Conservation (phyloP, 192 early-diverging fungal genomes). For the Podila horticola region DNA sequence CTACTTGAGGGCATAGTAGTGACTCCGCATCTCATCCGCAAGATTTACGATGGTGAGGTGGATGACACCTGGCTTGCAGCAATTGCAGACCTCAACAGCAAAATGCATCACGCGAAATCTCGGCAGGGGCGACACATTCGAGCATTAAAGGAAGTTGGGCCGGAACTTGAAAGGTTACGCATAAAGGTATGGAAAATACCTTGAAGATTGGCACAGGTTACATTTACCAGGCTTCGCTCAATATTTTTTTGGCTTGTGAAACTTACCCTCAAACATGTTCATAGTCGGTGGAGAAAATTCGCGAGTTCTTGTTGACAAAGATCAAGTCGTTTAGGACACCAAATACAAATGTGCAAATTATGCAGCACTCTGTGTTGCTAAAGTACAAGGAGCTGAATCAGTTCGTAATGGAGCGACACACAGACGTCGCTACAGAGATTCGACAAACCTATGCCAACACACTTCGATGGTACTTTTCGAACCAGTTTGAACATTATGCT, state of each 20-base stretch:
- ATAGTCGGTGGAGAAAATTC: slow-evolving; percentile 85
- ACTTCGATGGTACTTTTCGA: slow-evolving; percentile 86
- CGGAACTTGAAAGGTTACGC: slow-evolving; percentile 92
- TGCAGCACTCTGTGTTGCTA: slow-evolving; percentile 91
- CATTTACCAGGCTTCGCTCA: not conserved
- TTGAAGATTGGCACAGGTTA: not conserved
- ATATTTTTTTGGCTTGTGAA: not conserved
- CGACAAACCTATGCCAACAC: slow-evolving; percentile 87
- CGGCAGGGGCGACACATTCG: slow-evolving; percentile 80
- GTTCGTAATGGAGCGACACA: slow-evolving; percentile 90
- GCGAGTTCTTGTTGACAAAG: slow-evolving; percentile 87
- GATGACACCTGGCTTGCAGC: slow-evolving; percentile 90
- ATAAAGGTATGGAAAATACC: slow-evolving; percentile 62
- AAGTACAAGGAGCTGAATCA: slow-evolving; percentile 93
- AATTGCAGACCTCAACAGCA: slow-evolving; percentile 86
- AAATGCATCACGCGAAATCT: slow-evolving; percentile 83
- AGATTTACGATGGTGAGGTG: slow-evolving; percentile 92
- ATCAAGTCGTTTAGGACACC: slow-evolving; percentile 89
- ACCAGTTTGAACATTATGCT: slow-evolving; percentile 92
- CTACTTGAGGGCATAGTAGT: slow-evolving; percentile 91
- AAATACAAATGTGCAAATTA: slow-evolving; percentile 92
- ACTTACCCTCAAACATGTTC: not conserved
- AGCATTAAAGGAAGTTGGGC: slow-evolving; percentile 87
- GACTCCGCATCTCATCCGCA: slow-evolving; percentile 75
- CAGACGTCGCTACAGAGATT: slow-evolving; percentile 89